Evolutionary conservation across 2,329 filamentous ascomycete species (phyloP).

Genomic region (Epichloe uncinata): DNA sequence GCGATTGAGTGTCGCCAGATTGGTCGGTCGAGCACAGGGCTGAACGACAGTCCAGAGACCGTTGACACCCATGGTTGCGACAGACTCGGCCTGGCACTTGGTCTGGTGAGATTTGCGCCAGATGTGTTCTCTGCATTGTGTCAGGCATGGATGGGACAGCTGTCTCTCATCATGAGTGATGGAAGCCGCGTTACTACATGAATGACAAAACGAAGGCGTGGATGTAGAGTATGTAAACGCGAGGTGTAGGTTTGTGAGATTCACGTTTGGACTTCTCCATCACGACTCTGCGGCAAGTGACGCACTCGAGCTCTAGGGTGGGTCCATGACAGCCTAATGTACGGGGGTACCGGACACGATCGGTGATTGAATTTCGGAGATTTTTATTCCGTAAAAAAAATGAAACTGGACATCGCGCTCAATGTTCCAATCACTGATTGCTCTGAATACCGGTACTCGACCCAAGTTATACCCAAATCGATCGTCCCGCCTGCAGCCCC

Average conservation of each 20-base stretch:
- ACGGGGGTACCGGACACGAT: too few relatives aligned
- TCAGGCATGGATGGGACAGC: neutral
- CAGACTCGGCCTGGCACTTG: neutral
- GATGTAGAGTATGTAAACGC: too few relatives aligned
- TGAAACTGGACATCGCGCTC: too few relatives aligned
- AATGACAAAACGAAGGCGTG: neutral
- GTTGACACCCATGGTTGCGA: constrained; percentile 77
- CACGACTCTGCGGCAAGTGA: neutral
- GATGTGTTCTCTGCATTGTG: neutral
- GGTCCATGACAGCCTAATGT: neutral
- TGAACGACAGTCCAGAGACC: constrained; percentile 94
- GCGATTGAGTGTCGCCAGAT: constrained; percentile 88
- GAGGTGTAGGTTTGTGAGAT: neutral
- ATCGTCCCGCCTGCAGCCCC: too few relatives aligned
- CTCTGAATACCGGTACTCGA: too few relatives aligned
- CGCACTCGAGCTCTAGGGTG: neutral
- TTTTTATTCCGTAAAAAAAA: too few relatives aligned
- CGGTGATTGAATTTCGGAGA: too few relatives aligned
- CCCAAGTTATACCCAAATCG: too few relatives aligned
- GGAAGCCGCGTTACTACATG: neutral
- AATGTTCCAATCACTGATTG: too few relatives aligned
- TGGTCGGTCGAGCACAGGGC: constrained; percentile 88
- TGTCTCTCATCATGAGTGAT: neutral
- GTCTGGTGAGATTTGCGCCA: neutral
- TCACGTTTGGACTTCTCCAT: neutral